phyloP scores from a whole-genome alignment of 202 grass and related monocot species.

The Elaeis oleifera region DNA sequence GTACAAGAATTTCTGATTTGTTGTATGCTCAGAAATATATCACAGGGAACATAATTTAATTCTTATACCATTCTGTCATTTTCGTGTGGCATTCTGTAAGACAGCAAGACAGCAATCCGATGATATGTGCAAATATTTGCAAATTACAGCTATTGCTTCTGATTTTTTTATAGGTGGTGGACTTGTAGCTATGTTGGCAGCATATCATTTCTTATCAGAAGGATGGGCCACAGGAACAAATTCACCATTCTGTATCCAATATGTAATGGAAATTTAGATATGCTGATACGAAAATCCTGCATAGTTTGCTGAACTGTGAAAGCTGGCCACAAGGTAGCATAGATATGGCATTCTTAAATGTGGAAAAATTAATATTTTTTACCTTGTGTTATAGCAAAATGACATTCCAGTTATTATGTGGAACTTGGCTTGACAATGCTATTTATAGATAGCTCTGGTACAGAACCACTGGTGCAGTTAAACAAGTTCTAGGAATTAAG shows the following conservation, averaged over 20 bases:
- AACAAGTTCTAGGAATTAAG: slow-evolving; percentile 58
- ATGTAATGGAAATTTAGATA: background rate
- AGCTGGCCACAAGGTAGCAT: background rate
- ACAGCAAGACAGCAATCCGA: no score
- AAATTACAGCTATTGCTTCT: slow-evolving; percentile 8
- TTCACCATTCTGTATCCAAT: slow-evolving; percentile 83
- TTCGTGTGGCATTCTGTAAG: no score
- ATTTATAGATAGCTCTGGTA: slow-evolving; percentile 67
- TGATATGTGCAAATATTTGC: background rate
- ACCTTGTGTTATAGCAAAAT: background rate
- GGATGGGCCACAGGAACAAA: slow-evolving; percentile 80
- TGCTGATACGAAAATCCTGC: slow-evolving; percentile 4
- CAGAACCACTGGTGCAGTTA: slow-evolving; percentile 43
- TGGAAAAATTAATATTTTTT: background rate
- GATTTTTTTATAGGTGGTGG: slow-evolving; percentile 56
- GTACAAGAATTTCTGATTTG: no score
- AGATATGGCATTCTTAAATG: background rate
- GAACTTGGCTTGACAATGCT: slow-evolving; percentile 35
- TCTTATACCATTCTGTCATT: no score
- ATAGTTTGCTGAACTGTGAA: background rate
- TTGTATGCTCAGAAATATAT: no score
- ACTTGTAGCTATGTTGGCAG: slow-evolving; percentile 77
- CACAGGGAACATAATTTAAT: no score
- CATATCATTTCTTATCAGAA: slow-evolving; percentile 82
- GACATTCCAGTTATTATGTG: background rate